Percentiles rank a stretch among this genome's conserved stretches.
These are phyloP conservation scores for Saccharomyces hybrid DNA, from an alignment of 1,139 yeast species.

Conservation along the genomic window DNA sequence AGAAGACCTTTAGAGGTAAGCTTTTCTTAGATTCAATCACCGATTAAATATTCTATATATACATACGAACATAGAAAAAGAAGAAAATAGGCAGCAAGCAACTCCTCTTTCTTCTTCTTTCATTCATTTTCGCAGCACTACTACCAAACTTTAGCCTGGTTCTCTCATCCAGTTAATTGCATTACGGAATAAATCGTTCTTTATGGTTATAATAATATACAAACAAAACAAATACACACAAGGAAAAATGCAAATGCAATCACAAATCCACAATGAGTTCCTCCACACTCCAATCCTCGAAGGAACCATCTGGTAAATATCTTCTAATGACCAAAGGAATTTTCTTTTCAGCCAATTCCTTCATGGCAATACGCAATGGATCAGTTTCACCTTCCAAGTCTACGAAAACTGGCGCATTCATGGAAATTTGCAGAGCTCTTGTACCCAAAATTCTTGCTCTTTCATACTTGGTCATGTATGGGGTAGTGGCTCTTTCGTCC, in stretches of 20 bases:
- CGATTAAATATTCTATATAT: constrained; percentile 13
- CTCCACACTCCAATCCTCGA: constrained; percentile 98
- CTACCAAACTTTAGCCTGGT: neutral
- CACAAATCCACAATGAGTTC: constrained; percentile 85
- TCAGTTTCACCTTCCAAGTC: constrained; percentile 98
- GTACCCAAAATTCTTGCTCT: constrained; percentile 95
- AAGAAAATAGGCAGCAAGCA: neutral
- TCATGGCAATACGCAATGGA: constrained; percentile 97
- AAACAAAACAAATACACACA: constrained; percentile 15
- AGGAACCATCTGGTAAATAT: constrained; percentile 92
- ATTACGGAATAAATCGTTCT: neutral
- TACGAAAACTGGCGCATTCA: constrained; percentile 96
- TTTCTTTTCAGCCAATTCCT: constrained; percentile 88
- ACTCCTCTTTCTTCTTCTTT: neutral
- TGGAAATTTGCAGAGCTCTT: constrained; percentile 89
- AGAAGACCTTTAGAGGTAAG: constrained; percentile 45
- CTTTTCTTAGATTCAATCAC: constrained; percentile 52
- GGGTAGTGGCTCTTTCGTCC: constrained; percentile 87
- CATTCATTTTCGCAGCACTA: neutral
- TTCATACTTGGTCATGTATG: constrained; percentile 97
- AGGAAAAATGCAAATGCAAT: constrained; percentile 8
- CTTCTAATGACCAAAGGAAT: constrained; percentile 93
- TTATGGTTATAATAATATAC: constrained; percentile 1
- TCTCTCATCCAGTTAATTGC: neutral
- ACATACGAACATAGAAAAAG: neutral